These are phyloP conservation scores for Dactylis glomerata DNA, from an alignment of 176 grass and related monocot species.

Conservation along the genomic window DNA sequence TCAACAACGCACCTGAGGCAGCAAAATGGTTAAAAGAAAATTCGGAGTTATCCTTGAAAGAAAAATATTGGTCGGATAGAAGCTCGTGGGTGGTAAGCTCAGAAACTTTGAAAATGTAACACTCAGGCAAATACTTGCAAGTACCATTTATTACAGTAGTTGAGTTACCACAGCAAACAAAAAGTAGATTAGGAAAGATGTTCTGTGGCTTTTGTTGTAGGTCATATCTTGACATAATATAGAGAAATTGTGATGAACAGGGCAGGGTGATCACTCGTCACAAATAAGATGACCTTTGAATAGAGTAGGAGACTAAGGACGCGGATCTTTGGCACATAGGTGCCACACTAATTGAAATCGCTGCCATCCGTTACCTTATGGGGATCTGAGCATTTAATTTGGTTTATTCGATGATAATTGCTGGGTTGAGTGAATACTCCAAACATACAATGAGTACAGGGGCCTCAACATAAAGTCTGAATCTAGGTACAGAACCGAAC, in stretches of 20 bases:
- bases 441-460: too few species aligned
- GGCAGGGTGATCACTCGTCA: not conserved
- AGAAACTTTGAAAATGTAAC: not conserved
- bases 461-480: too few species aligned
- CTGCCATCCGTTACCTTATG: too few species aligned
- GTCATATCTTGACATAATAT: not conserved
- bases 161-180: not conserved
- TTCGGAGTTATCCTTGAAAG: conserved; percentile 75
- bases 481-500: too few species aligned
- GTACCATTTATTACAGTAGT: not conserved
- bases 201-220: not conserved
- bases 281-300: not conserved
- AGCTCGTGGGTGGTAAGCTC: conserved; percentile 83
- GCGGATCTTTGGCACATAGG: too few species aligned
- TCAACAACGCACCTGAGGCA: conserved; percentile 75
- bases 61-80: conserved; percentile 66
- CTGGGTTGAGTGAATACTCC: too few species aligned
- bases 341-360: too few species aligned
- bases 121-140: not conserved
- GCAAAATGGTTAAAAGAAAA: conserved; percentile 67
- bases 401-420: too few species aligned
- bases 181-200: not conserved
- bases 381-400: too few species aligned
- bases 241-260: not conserved
- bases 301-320: not conserved